Evolutionary conservation across 2,329 filamentous ascomycete genomes (phyloP).

Genomic region (Colletotrichum eleusines): DNA sequence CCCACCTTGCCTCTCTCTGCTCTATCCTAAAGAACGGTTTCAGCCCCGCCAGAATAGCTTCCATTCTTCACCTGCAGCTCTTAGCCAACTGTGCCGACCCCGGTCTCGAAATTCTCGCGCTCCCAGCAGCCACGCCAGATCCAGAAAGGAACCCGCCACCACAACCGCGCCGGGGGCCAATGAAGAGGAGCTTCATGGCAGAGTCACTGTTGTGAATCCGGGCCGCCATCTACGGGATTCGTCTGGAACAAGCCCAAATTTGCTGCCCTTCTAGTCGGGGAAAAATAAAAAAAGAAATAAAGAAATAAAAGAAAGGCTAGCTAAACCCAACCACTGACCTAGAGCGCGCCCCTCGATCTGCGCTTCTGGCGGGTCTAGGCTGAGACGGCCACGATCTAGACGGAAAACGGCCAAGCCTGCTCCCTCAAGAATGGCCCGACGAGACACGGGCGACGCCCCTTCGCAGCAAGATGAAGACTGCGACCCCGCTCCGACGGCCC

Average conservation of each 20-base stretch:
- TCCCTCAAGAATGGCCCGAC: conserved; percentile 33
- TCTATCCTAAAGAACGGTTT: conserved; percentile 20
- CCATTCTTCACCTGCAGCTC: conserved; percentile 15
- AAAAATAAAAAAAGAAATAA: too few relatives aligned
- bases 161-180: conserved; percentile 21
- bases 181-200: conserved; percentile 19
- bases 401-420: conserved; percentile 29
- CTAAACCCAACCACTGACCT: conserved; percentile 22
- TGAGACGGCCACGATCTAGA: conserved; percentile 30
- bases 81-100: conserved; percentile 18
- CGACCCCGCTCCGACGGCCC: conserved; percentile 25
- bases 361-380: conserved; percentile 7
- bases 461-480: conserved; percentile 35
- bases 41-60: conserved; percentile 24
- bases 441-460: conserved; percentile 26
- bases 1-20: neutral
- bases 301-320: conserved; percentile 10
- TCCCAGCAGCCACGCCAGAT: conserved; percentile 21
- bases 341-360: conserved; percentile 25
- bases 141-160: conserved; percentile 35
- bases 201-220: conserved; percentile 39
- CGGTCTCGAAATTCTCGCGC: neutral
- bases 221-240: conserved; percentile 29
- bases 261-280: conserved; percentile 16
- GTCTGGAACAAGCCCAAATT: conserved; percentile 33